Evolutionary conservation across 176 grass and related monocot genomes (phyloP).

Genomic region (Dactylis glomerata): DNA sequence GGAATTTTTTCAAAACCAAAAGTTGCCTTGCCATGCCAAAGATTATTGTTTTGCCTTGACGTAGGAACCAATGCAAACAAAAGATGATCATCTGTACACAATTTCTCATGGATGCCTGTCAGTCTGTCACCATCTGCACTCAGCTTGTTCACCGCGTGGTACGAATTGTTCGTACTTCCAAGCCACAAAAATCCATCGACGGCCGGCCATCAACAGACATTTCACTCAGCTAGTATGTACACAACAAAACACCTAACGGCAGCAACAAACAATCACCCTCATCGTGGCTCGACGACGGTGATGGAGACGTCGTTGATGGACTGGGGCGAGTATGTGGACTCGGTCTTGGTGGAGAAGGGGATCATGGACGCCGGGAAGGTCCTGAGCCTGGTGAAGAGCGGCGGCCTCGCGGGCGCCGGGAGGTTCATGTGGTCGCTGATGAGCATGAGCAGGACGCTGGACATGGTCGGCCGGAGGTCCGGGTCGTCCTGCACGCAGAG

Average conservation of each 20-base stretch:
- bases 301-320: slow-evolving; percentile 74
- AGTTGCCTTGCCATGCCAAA: not conserved
- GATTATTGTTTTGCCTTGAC: not conserved
- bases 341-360: slow-evolving; percentile 20
- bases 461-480: slow-evolving; percentile 77
- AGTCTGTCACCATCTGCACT: not conserved
- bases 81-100: not conserved
- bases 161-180: not conserved
- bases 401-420: slow-evolving; percentile 32
- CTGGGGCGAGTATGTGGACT: slow-evolving; percentile 23
- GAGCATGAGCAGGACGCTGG: slow-evolving; percentile 63
- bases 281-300: slow-evolving; percentile 55
- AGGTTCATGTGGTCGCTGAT: slow-evolving; percentile 67
- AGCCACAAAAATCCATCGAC: not conserved
- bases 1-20: not conserved
- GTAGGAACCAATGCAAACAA: not conserved
- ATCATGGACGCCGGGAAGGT: not conserved
- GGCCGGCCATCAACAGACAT: not conserved
- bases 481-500: slow-evolving; percentile 75
- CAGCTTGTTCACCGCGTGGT: not conserved
- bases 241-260: not conserved
- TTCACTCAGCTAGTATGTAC: not conserved
- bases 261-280: not conserved
- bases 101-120: not conserved
- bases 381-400: slow-evolving; percentile 33